A percentile compares a stretch with the other conserved stretches of the same genome.
phyloP scores from a whole-genome alignment of 2,329 filamentous ascomycete genomes.

The Cladosporium sp. region DNA sequence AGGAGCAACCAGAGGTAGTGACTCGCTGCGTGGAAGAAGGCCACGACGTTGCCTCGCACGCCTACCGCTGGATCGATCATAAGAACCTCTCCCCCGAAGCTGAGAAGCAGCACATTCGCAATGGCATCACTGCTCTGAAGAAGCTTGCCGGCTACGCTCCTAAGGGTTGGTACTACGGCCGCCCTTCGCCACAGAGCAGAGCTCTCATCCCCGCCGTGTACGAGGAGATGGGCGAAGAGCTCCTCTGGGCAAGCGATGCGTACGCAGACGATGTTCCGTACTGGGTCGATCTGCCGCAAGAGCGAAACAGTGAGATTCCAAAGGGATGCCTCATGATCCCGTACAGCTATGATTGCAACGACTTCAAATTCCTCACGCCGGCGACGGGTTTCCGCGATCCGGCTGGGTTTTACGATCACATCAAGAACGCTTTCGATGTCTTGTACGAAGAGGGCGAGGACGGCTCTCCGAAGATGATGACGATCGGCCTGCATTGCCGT shows the following conservation, averaged over 20 bases:
- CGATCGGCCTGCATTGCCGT: conserved; percentile 50
- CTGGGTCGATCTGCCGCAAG: conserved; percentile 49
- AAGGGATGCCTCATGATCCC: conserved; percentile 53
- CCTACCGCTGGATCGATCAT: conserved; percentile 50
- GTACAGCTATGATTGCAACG: conserved; percentile 53
- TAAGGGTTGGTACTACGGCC: conserved; percentile 49
- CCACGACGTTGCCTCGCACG: conserved; percentile 49
- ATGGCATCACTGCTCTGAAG: conserved; percentile 40
- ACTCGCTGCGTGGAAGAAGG: conserved; percentile 45
- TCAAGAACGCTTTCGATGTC: conserved; percentile 51
- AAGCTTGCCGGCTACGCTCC: conserved; percentile 43
- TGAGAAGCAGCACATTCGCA: conserved; percentile 45
- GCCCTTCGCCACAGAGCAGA: conserved; percentile 41
- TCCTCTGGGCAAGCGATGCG: conserved; percentile 48
- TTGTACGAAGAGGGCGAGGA: conserved; percentile 48
- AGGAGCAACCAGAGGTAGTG: conserved; percentile 46
- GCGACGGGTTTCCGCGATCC: conserved; percentile 45
- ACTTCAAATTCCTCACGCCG: conserved; percentile 43
- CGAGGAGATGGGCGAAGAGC: conserved; percentile 48
- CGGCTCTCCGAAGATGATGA: conserved; percentile 54
- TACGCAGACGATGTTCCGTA: conserved; percentile 55
- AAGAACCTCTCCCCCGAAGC: conserved; percentile 42
- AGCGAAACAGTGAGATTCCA: conserved; percentile 36
- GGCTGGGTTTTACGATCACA: conserved; percentile 41
- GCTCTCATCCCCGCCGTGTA: conserved; percentile 48